phyloP scores from a whole-genome alignment of 2,329 filamentous ascomycete species.

The Zasmidium angulare region DNA sequence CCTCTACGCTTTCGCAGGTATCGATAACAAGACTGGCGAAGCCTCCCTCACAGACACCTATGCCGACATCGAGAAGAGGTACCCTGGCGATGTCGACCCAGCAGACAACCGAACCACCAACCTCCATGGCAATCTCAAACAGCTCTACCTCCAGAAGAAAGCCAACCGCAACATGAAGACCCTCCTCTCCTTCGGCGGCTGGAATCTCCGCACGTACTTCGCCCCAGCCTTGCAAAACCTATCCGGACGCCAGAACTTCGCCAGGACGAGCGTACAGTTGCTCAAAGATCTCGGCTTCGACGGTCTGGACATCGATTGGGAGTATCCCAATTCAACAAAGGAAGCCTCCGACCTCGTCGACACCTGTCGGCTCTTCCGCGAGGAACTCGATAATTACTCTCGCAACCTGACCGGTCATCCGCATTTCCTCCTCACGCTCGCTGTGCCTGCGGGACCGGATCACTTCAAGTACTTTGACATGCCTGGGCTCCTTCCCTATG shows the following conservation, averaged over 20 bases:
- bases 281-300: slow-evolving; percentile 76
- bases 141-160: slow-evolving; percentile 73
- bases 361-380: slow-evolving; percentile 31
- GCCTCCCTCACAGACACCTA: slow-evolving; percentile 69
- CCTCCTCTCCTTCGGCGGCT: slow-evolving; percentile 81
- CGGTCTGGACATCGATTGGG: slow-evolving; percentile 50
- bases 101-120: slow-evolving; percentile 49
- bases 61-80: slow-evolving; percentile 68
- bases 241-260: slow-evolving; percentile 65
- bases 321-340: slow-evolving; percentile 42
- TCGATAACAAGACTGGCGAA: slow-evolving; percentile 73
- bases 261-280: slow-evolving; percentile 67
- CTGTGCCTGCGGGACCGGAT: slow-evolving; percentile 41
- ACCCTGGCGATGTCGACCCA: slow-evolving; percentile 53
- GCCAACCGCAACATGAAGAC: slow-evolving; percentile 72
- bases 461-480: slow-evolving; percentile 45
- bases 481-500: slow-evolving; percentile 36
- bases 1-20: slow-evolving; percentile 86
- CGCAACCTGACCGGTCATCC: slow-evolving; percentile 24
- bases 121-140: slow-evolving; percentile 72
- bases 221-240: slow-evolving; percentile 62
- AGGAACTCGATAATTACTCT: slow-evolving; percentile 40
- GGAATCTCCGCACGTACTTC: slow-evolving; percentile 77
- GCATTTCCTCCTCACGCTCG: slow-evolving; percentile 44
- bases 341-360: slow-evolving; percentile 41